phyloP scores from a whole-genome alignment of 306 rosid species.

The Cicer chorassanicum region DNA sequence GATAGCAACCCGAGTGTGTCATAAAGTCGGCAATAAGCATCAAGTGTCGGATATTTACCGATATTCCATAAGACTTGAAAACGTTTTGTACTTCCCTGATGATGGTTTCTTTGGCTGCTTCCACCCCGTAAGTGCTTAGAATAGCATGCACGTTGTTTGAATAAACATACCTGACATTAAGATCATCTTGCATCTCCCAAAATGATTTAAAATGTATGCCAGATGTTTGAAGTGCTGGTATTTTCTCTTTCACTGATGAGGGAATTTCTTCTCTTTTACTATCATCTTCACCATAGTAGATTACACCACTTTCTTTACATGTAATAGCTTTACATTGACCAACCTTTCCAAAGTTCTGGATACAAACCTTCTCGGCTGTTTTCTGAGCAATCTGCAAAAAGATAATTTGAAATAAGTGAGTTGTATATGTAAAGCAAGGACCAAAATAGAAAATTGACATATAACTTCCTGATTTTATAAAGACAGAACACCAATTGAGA shows the following conservation, averaged over 20 bases:
- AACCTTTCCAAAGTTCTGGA: slow-evolving; percentile 74
- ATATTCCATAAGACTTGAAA: slow-evolving; percentile 84
- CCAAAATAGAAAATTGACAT: slow-evolving; percentile 2
- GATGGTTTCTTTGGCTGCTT: slow-evolving; percentile 86
- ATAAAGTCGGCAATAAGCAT: slow-evolving; percentile 83
- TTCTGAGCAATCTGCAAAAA: slow-evolving; percentile 70
- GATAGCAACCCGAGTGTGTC: slow-evolving; percentile 78
- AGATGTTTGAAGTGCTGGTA: slow-evolving; percentile 77
- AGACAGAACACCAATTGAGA: background rate
- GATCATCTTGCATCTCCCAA: slow-evolving; percentile 70
- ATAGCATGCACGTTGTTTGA: slow-evolving; percentile 75
- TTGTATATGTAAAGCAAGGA: slow-evolving; percentile 25
- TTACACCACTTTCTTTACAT: slow-evolving; percentile 76
- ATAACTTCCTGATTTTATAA: slow-evolving; percentile 25
- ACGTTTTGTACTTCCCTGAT: slow-evolving; percentile 81
- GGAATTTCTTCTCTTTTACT: slow-evolving; percentile 56
- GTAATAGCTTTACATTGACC: slow-evolving; percentile 66
- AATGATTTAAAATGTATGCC: slow-evolving; percentile 78
- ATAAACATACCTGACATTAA: slow-evolving; percentile 73
- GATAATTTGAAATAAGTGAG: slow-evolving; percentile 23
- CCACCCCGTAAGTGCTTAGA: slow-evolving; percentile 77
- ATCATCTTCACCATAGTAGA: slow-evolving; percentile 67
- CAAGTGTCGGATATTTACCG: slow-evolving; percentile 81
- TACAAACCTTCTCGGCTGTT: slow-evolving; percentile 72
- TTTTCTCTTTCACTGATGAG: slow-evolving; percentile 58